Evolutionary conservation across 2,329 filamentous ascomycete genomes (phyloP), one percentile per base, ranked within the genome.

Genomic region (Beauveria sp.): DNA sequence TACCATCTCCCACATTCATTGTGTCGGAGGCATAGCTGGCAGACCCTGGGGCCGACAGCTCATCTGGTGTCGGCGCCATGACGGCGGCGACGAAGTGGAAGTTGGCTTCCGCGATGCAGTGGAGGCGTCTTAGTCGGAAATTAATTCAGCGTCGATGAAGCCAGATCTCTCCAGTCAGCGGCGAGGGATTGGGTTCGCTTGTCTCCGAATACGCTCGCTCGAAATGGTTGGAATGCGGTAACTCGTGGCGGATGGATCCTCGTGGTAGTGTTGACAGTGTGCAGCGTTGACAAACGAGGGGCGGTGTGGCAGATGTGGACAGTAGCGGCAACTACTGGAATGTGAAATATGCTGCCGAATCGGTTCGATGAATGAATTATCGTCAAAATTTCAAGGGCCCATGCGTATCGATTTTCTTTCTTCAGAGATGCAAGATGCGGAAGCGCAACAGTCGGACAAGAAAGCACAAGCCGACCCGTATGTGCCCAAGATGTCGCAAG

Each of bases 1-100:
- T 93, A 24, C 90, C 90, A 71, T 93, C 90, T 65, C 90, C 90
- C 18, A 93, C 89, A 60, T 79, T 81, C 80, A 93, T 79, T n/a
- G 86, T 90, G 69, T 86, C 80, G 57, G 88, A 91, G 67, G 82
- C 80, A 75, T 93, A 93, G 66, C 81, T 84, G 71, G 85, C 87
- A 73, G 86, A 85, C 70, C 90, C 90, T 55, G 90, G 82, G 66
- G 87, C 81, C 66, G 88, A 88, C 69, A 89, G 79, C 68, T 77
- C 75, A 70, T 83, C 78, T 73, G 79, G 75, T 71, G 80, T 75
- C 77, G 83, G 80, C 78, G 83, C 83, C 84, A 86, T 86, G 72
- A 70, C 72, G 80, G 80, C 80, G 77, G 69, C 74, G 72, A 73
- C 70, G 61, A 65, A 47, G 52, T 59, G 61, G 65, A 67, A 65